Evolutionary conservation across 345 rosid species (phyloP).

Genomic region (Viola odorata): DNA sequence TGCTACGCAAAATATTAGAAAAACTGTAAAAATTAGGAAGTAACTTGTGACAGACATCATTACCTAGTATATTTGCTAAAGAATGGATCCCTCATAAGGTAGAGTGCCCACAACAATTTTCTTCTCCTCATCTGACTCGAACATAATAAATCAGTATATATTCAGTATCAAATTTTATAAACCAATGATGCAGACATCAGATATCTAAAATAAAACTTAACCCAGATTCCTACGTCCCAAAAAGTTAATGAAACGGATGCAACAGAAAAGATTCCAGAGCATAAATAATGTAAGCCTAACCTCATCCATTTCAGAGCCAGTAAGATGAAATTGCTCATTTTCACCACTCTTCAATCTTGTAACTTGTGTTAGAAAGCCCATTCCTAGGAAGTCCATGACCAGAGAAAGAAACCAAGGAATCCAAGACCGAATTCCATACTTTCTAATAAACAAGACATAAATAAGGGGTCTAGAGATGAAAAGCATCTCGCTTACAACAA

Average conservation of each 20-base stretch:
- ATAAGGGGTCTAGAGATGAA: constrained; percentile 83
- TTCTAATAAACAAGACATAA: constrained; percentile 78
- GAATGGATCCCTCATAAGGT: constrained; percentile 94
- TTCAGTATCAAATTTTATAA: constrained; percentile 4
- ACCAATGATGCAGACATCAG: not conserved
- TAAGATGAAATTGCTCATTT: constrained; percentile 39
- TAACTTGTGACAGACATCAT: not conserved
- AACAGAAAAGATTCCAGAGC: not conserved
- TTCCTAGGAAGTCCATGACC: constrained; percentile 53
- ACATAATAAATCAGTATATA: constrained; percentile 7
- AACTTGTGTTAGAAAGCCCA: constrained; percentile 45
- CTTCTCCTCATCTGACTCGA: constrained; percentile 65
- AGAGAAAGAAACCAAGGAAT: constrained; percentile 87
- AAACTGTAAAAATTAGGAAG: not conserved
- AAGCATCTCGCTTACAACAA: constrained; percentile 63
- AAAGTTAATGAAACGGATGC: constrained; percentile 1
- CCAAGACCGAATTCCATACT: constrained; percentile 80
- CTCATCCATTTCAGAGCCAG: constrained; percentile 64
- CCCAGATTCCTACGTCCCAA: not conserved
- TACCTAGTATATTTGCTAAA: constrained; percentile 84
- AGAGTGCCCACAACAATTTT: constrained; percentile 84
- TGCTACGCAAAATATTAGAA: too few relatives aligned
- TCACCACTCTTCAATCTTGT: constrained; percentile 29
- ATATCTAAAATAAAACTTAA: too few relatives aligned
- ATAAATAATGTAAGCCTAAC: constrained; percentile 31